Evolutionary conservation across 2,329 filamentous ascomycete species (phyloP).

Genomic region (Acarospora socialis): DNA sequence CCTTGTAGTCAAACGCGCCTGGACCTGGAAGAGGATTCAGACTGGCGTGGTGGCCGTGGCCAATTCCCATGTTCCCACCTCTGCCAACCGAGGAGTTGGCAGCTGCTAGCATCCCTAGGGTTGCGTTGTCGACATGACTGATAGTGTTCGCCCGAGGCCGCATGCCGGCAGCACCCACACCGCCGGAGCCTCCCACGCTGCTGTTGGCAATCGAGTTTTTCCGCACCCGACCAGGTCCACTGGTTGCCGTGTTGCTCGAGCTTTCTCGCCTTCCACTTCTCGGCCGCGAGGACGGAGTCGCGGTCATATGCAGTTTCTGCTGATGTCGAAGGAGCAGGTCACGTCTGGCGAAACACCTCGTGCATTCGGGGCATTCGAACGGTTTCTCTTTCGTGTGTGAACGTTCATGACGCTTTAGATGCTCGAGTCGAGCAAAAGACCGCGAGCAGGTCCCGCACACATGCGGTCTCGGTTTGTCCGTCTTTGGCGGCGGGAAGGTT

Average conservation of each 20-base stretch:
- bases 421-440: slow-evolving; percentile 87
- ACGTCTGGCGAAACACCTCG: slow-evolving; percentile 83
- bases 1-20: slow-evolving; percentile 48
- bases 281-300: slow-evolving; percentile 72
- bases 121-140: slow-evolving; percentile 70
- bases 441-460: slow-evolving; percentile 82
- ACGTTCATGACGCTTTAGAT: slow-evolving; percentile 91
- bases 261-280: slow-evolving; percentile 75
- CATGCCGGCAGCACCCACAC: slow-evolving; percentile 42
- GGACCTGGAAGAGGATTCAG: slow-evolving; percentile 47
- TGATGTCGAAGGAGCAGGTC: slow-evolving; percentile 89
- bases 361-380: slow-evolving; percentile 91
- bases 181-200: slow-evolving; percentile 19
- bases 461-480: slow-evolving; percentile 92
- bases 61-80: slow-evolving; percentile 34
- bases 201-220: slow-evolving; percentile 75
- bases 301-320: slow-evolving; percentile 94
- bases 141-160: slow-evolving; percentile 91
- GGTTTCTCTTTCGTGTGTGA: slow-evolving; percentile 99
- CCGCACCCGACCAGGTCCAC: slow-evolving; percentile 58
- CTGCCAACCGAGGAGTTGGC: slow-evolving; percentile 32
- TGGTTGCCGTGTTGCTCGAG: slow-evolving; percentile 54
- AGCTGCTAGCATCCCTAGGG: slow-evolving; percentile 57
- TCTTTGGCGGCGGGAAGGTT: slow-evolving; percentile 73
- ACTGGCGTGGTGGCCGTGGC: slow-evolving; percentile 61